These are phyloP conservation scores for Colletotrichum salicis DNA, from an alignment of 2,329 filamentous ascomycete species.

Conservation along the genomic window DNA sequence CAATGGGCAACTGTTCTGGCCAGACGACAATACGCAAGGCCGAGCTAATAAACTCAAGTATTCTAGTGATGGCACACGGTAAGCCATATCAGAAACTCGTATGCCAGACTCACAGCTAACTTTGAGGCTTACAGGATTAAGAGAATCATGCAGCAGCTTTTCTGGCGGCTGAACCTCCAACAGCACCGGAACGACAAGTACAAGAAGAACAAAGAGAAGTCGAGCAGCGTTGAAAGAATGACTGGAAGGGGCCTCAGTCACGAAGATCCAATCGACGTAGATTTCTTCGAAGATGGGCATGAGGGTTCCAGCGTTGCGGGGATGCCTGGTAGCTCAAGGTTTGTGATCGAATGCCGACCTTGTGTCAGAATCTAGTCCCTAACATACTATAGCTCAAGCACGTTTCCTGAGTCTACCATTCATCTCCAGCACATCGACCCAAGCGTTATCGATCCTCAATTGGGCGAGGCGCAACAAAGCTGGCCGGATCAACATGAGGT, in stretches of 20 bases:
- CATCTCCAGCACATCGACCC: background rate
- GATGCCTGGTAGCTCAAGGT: too few species aligned
- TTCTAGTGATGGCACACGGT: background rate
- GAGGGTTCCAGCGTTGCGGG: too few species aligned
- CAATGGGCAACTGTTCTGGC: slow-evolving; percentile 25
- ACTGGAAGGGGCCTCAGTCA: background rate
- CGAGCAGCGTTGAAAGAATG: background rate
- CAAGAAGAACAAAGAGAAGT: background rate
- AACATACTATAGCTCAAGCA: too few species aligned
- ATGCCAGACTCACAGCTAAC: background rate
- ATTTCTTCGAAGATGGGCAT: background rate
- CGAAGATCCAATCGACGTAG: background rate
- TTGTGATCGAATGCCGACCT: too few species aligned
- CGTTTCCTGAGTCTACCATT: too few species aligned
- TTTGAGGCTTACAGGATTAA: background rate
- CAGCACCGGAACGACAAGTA: slow-evolving; percentile 26
- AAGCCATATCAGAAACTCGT: background rate
- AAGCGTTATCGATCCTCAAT: background rate
- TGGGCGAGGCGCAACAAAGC: background rate
- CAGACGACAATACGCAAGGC: slow-evolving; percentile 3
- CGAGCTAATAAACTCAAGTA: slow-evolving; percentile 7
- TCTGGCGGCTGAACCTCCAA: slow-evolving; percentile 27
- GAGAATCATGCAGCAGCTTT: slow-evolving; percentile 20
- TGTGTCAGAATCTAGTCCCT: too few species aligned
- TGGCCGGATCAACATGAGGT: background rate